Percentiles rank a stretch among this genome's conserved stretches.
Evolutionary conservation across 2,329 filamentous ascomycete species (phyloP).

Genomic region (Verruconis gallopava): DNA sequence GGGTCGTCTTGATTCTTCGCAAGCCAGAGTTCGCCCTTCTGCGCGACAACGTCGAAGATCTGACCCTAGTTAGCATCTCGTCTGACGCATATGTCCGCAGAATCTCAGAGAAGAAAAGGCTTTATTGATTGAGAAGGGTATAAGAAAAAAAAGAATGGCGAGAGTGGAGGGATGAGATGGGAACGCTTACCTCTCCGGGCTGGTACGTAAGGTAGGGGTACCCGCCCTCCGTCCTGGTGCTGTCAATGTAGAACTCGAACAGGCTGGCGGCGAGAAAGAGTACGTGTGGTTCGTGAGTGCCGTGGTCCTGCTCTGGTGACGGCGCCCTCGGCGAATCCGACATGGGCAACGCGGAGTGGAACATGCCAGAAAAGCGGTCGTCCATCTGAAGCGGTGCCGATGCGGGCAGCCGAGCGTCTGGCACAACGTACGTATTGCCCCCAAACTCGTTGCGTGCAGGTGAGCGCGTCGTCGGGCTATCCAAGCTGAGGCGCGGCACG

Average conservation of each 20-base stretch:
- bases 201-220: slow-evolving; percentile 95
- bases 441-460: not conserved
- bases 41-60: slow-evolving; percentile 60
- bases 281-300: slow-evolving; percentile 48
- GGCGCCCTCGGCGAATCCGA: slow-evolving; percentile 38
- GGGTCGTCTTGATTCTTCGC: slow-evolving; percentile 93
- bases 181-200: slow-evolving; percentile 60
- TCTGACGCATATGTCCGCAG: slow-evolving; percentile 6
- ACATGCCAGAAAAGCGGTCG: slow-evolving; percentile 57
- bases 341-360: slow-evolving; percentile 77
- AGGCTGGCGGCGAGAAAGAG: slow-evolving; percentile 86
- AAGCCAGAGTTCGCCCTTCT: slow-evolving; percentile 95
- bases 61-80: not conserved
- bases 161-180: not conserved
- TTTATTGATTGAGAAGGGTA: not conserved
- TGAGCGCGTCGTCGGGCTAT: slow-evolving; percentile 13
- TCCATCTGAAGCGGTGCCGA: slow-evolving; percentile 9
- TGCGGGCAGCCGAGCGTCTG: not conserved
- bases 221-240: slow-evolving; percentile 79
- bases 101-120: slow-evolving; percentile 6
- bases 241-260: slow-evolving; percentile 95
- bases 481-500: slow-evolving; percentile 29
- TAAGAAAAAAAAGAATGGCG: not conserved
- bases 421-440: not conserved
- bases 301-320: not conserved